phyloP scores from a whole-genome alignment of 2,329 filamentous ascomycete genomes.

The Fusarium sp. region DNA sequence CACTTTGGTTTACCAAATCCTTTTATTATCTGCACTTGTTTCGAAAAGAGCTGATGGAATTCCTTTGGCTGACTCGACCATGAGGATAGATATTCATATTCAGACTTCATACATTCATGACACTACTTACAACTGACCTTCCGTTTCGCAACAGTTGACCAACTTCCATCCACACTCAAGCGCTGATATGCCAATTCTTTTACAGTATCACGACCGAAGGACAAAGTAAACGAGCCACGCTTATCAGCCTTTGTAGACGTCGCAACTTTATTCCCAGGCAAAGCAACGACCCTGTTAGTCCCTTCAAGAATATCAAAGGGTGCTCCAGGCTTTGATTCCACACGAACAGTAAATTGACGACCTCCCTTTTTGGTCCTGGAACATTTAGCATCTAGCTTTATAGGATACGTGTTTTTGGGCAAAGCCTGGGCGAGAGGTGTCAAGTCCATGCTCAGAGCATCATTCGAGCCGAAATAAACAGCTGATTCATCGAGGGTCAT shows the following conservation, averaged over 20 bases:
- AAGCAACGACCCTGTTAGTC: conserved; percentile 31
- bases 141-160: conserved; percentile 24
- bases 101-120: neutral
- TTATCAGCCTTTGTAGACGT: neutral
- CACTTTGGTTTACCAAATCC: too few species aligned
- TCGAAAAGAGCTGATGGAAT: too few species aligned
- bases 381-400: conserved; percentile 41
- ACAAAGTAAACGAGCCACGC: conserved; percentile 9
- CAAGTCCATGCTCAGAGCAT: conserved; percentile 49
- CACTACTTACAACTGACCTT: neutral
- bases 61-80: too few species aligned
- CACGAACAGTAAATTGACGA: conserved; percentile 1
- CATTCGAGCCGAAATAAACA: conserved; percentile 45
- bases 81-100: too few species aligned
- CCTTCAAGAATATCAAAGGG: conserved; percentile 35
- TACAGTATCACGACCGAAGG: conserved; percentile 5
- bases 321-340: conserved; percentile 21
- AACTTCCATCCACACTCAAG: conserved; percentile 20
- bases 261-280: conserved; percentile 6
- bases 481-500: conserved; percentile 46
- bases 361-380: neutral
- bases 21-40: too few species aligned
- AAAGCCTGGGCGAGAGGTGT: conserved; percentile 51
- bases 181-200: conserved; percentile 33
- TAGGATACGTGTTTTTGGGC: conserved; percentile 49